phyloP scores from a whole-genome alignment of 2,329 filamentous ascomycete species.

The Sarocladium strictum region DNA sequence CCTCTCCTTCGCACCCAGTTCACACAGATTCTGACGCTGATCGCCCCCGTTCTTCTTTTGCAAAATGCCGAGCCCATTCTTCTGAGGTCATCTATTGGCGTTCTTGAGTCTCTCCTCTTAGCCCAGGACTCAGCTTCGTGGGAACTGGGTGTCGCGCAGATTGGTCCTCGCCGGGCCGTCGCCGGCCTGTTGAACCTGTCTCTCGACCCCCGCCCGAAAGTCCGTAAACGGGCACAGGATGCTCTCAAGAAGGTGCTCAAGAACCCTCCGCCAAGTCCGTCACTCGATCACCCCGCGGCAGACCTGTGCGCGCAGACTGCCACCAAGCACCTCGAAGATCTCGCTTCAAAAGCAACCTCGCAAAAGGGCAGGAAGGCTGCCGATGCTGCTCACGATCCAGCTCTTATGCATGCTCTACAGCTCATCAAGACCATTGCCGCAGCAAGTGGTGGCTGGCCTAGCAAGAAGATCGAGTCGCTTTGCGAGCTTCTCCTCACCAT shows the following conservation, averaged over 20 bases:
- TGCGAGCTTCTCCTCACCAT: slow-evolving; percentile 87
- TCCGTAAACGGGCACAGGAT: slow-evolving; percentile 88
- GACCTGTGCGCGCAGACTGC: slow-evolving; percentile 95
- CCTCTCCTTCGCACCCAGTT: slow-evolving; percentile 92
- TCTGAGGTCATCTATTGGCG: slow-evolving; percentile 82
- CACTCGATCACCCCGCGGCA: slow-evolving; percentile 86
- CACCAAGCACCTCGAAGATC: slow-evolving; percentile 70
- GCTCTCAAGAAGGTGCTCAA: slow-evolving; percentile 77
- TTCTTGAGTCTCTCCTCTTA: slow-evolving; percentile 82
- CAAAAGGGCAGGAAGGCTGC: slow-evolving; percentile 60
- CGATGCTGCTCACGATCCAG: slow-evolving; percentile 65
- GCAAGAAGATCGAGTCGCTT: slow-evolving; percentile 86
- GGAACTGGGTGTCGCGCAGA: slow-evolving; percentile 76
- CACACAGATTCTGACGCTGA: slow-evolving; percentile 79
- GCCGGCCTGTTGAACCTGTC: slow-evolving; percentile 80
- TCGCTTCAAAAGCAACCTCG: slow-evolving; percentile 56
- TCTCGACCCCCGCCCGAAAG: slow-evolving; percentile 84
- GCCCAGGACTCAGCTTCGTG: slow-evolving; percentile 85
- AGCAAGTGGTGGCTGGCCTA: slow-evolving; percentile 91
- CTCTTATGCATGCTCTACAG: slow-evolving; percentile 85
- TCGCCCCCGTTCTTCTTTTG: slow-evolving; percentile 77
- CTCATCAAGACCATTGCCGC: slow-evolving; percentile 84
- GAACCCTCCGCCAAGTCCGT: slow-evolving; percentile 83
- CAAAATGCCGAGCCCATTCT: slow-evolving; percentile 82
- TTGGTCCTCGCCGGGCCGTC: slow-evolving; percentile 80